Evolutionary conservation across 441 rosid species (phyloP), one percentile per base, ranked within the genome.

Genomic region (Flueggea neowawraea): DNA sequence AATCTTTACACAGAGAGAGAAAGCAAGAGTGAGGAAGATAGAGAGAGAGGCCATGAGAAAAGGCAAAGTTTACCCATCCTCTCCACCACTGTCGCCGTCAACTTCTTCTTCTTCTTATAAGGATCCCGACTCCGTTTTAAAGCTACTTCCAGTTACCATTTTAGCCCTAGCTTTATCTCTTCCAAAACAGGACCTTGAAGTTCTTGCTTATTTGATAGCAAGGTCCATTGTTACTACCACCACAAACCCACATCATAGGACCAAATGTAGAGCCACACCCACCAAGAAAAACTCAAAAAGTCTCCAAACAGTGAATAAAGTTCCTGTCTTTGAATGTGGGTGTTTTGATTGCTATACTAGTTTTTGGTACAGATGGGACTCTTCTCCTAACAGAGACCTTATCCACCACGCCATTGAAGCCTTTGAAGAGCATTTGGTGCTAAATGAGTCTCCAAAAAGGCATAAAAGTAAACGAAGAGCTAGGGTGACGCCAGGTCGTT

Each of bases 321-420:
- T 6, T 65, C 83, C 87, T 87, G 0, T 57, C 73, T 13, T 88
- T 85, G 50, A 75, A 82, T 3, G 90, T 97, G 41, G 88, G 81
- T 93, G 97, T 60, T 93, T 93, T 65, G 88, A 82, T 60, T 93
- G 98, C 16, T 93, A 93, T 70, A 81, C 82, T 0, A 84, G 73
- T 77, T 93, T 81, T 77, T 93, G 98, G 97, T 69, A 72, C 60
- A 65, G 88, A 4, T 93, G 98, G 98, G 93, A 88, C 69, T 88
- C 87, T 1, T 93, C 97, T 1, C 72, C 85, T 16, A 85, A 84
- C 59, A 84, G 90, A 2, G 91, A 90, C 72, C 86, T 79, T 16
- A 87, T 93, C 63, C 84, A 88, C 67, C 80, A 82, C 49, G 89
- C 67, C 49, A 90, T 93, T 51, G 96, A 93, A 58, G 96, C 95